phyloP scores from a whole-genome alignment of 441 rosid genomes.

The Aquilaria agallochum region DNA sequence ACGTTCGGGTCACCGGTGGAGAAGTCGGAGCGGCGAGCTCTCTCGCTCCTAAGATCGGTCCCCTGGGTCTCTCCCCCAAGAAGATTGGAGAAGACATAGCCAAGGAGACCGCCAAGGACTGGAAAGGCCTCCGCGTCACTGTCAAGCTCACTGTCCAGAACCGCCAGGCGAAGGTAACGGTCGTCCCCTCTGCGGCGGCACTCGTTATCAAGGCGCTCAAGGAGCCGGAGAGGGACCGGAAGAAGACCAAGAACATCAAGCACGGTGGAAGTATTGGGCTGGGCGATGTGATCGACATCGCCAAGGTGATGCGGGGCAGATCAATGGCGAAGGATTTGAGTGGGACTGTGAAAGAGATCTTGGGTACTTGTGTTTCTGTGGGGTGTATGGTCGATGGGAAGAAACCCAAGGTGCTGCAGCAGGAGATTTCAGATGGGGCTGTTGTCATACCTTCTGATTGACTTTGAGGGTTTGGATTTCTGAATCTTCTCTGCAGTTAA shows the following conservation, averaged over 20 bases:
- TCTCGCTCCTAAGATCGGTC: slow-evolving; percentile 86
- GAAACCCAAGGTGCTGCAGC: slow-evolving; percentile 71
- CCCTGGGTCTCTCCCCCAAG: slow-evolving; percentile 87
- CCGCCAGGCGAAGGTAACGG: slow-evolving; percentile 81
- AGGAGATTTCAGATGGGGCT: slow-evolving; percentile 73
- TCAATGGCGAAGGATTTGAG: slow-evolving; percentile 79
- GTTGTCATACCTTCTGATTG: slow-evolving; percentile 58
- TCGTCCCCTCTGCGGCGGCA: slow-evolving; percentile 81
- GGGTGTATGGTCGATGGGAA: slow-evolving; percentile 88
- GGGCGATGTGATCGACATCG: slow-evolving; percentile 82
- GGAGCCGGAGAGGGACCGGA: slow-evolving; percentile 84
- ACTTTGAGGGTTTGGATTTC: not conserved
- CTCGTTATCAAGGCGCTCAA: slow-evolving; percentile 78
- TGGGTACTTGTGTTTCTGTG: slow-evolving; percentile 83
- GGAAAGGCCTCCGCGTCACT: slow-evolving; percentile 84
- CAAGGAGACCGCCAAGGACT: slow-evolving; percentile 81
- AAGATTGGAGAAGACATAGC: slow-evolving; percentile 92
- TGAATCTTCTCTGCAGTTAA: slow-evolving; percentile 10
- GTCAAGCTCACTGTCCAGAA: slow-evolving; percentile 85
- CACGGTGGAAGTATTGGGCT: slow-evolving; percentile 68
- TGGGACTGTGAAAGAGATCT: slow-evolving; percentile 76
- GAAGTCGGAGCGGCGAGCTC: slow-evolving; percentile 87
- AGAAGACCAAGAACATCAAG: slow-evolving; percentile 83
- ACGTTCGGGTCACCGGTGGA: slow-evolving; percentile 84
- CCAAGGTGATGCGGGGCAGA: slow-evolving; percentile 67